phyloP scores from a whole-genome alignment of 495 filamentous ascomycete genomes.

The Margaritispora aquatica region DNA sequence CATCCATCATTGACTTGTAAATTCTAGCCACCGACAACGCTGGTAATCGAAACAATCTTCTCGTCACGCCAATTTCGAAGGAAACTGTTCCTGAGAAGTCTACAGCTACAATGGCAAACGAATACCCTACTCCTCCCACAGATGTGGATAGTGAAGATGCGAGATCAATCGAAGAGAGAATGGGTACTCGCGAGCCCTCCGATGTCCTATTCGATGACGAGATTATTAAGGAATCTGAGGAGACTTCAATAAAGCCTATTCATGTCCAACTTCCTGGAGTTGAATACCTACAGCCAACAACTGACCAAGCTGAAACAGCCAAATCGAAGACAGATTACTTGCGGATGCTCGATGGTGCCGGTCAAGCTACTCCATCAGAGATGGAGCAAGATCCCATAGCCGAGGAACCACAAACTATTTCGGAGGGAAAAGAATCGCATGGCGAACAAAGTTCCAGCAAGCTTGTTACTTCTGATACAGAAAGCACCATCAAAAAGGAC shows the following conservation, averaged over 20 bases:
- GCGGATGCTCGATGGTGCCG: background rate
- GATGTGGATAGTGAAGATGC: background rate
- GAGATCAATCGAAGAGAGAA: conserved; percentile 1
- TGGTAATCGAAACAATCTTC: conserved; percentile 54
- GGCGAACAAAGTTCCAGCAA: no score
- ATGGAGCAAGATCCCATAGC: background rate
- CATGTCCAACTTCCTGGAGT: background rate
- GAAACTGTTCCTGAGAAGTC: background rate
- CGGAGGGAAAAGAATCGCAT: no score
- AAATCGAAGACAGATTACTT: background rate
- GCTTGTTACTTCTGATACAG: no score
- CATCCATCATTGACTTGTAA: background rate
- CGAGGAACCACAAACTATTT: background rate
- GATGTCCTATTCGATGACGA: background rate
- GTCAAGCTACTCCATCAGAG: background rate
- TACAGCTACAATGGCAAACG: background rate
- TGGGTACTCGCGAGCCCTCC: background rate
- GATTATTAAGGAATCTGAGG: background rate
- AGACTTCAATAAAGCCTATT: background rate
- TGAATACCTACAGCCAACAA: background rate
- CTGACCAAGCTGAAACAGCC: background rate
- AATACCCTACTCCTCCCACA: background rate
- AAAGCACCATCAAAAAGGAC: no score
- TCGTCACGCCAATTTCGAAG: conserved; percentile 33
- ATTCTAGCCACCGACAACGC: conserved; percentile 40